Percentiles rank a stretch among this genome's conserved stretches.
Conservation (phyloP, 2,329 filamentous ascomycete genomes). For the Parastagonospora avenae region DNA sequence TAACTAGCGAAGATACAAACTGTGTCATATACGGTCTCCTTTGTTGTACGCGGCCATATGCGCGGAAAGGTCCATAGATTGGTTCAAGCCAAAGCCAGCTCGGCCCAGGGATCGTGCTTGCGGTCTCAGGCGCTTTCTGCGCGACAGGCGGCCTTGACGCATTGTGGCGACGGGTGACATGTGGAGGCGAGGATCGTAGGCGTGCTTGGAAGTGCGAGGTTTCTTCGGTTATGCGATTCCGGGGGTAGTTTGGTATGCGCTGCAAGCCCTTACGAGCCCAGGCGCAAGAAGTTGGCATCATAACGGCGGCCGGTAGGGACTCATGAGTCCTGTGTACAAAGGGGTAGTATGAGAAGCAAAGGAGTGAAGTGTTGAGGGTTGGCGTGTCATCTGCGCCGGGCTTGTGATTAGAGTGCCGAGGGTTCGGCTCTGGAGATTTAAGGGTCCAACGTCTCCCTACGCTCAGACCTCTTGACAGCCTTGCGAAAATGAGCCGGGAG, state of each 20-base stretch:
- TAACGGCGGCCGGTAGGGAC: constrained; percentile 22
- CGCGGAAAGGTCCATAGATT: constrained; percentile 52
- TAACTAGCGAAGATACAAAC: constrained; percentile 73
- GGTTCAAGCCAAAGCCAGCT: constrained; percentile 55
- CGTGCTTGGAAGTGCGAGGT: constrained; percentile 8
- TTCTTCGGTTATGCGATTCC: constrained; percentile 8
- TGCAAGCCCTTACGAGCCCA: constrained; percentile 27
- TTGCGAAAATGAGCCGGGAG: too few species aligned
- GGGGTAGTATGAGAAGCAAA: constrained; percentile 7
- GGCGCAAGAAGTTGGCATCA: constrained; percentile 38
- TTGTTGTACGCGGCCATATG: constrained; percentile 73
- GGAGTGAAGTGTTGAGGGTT: constrained; percentile 18
- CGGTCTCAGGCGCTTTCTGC: constrained; percentile 20
- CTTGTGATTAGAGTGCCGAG: constrained; percentile 22
- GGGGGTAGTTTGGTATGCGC: constrained; percentile 26
- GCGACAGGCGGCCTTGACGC: constrained; percentile 23
- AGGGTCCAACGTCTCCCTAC: constrained; percentile 6
- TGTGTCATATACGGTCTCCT: constrained; percentile 80
- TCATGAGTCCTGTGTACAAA: constrained; percentile 9
- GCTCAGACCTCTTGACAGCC: not conserved
- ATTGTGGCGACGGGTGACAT: constrained; percentile 20
- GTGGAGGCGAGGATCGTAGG: constrained; percentile 13
- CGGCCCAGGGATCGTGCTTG: constrained; percentile 49
- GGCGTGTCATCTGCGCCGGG: constrained; percentile 18
- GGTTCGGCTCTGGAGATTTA: constrained; percentile 19